Base-by-base conservation (phyloP, 2,329 filamentous ascomycete species). In the Pseudocercospora cruenta region DNA sequence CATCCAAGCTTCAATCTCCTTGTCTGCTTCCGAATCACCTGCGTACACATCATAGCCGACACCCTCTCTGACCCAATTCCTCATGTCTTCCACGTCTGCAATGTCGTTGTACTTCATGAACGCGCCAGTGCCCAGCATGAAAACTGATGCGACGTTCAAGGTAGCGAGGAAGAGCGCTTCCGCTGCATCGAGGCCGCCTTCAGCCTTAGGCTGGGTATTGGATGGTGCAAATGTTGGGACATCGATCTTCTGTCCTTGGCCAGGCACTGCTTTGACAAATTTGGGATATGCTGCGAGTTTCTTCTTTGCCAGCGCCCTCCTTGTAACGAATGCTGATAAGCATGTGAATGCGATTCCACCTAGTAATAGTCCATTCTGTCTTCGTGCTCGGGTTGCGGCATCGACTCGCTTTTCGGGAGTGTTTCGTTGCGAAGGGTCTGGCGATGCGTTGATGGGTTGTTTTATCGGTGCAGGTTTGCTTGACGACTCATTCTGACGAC, bases 91-190 rank as follows among this genome's bases (percentile, higher is more conserved):
- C 43, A 82, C 43, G 33, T 80, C 80, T 28, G 78, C 80, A 39
- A 98, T 86, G 77, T 97, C 91, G 67, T 95, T 87, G 0, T 87
- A 89, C 85, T 90, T 96, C 68, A 92, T 83, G 10, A 89, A 78
- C 0, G 90, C 93, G 3, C 94, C 95, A 0, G 87, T 84, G 8
- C 86, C 80, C 85, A 96, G 88, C 77, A 97, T 88, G 0, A 85
- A 89, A 58, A 95, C 86, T 72, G 89, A 91, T 33, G 89, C 75
- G 12, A 95, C 92, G 73, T 97, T 97, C 72, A 97, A 85, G 0
- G 94, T 97, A 0, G 94, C 95, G 39, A 97, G 82, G 58, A 90
- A 91, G 22, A 99, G 82, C 0, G 94, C 94, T 79, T 96, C 91
- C 36, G 91, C 80, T 0, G 94, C 94, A 69, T 97, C 90, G 45